Base-by-base conservation (phyloP, 768 basidiomycete genomes). In the Lactifluus piperatus region DNA sequence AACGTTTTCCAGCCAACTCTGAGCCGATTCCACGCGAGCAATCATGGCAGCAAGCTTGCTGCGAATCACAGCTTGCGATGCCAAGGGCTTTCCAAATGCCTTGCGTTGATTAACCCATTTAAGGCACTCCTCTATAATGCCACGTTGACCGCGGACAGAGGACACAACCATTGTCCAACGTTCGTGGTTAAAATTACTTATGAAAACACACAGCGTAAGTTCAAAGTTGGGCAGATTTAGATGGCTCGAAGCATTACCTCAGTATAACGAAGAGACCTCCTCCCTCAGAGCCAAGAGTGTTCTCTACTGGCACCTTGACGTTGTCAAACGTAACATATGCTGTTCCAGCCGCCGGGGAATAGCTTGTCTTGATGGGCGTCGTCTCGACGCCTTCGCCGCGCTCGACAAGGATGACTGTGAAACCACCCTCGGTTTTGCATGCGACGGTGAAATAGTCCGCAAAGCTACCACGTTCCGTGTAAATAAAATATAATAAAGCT, bases 121-220 rank as follows among this genome's bases (percentile, higher is more conserved):
- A 64, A 94, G 68, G 68, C 90, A 93, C 72, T 94, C 92, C 67
- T 94, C 92, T 41, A 91, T 80, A 68, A 81, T 77, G 24, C 71
- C 51, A 32, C 93, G 82, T 65, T 93, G 91, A 24, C 74, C 70
- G 39, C 79, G 75, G 20, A 82, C 83, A 26, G 81, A 83, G 32
- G 80, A 75, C 65, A 88, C 89, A 69, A 81, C 82, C 88, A 94
- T 94, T 27, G 90, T 88, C 91, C 90, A 94, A 64, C 88, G 86
- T 69, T 94, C 93, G 71, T 94, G 92, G 70, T 95, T 95, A 75
- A 95, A 97, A 74, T 95, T 97, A 62, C 88, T 72, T 76, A 27
- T 75, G 70, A 70, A 41, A 24, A 13, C 4, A 32, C 50, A 48
- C 20, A 30, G 8, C 37, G n/a, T 55, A 27, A 60, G 51, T 11